Base-by-base conservation (phyloP, 768 basidiomycete genomes). In the Rhodosporidiobolus sp. region DNA sequence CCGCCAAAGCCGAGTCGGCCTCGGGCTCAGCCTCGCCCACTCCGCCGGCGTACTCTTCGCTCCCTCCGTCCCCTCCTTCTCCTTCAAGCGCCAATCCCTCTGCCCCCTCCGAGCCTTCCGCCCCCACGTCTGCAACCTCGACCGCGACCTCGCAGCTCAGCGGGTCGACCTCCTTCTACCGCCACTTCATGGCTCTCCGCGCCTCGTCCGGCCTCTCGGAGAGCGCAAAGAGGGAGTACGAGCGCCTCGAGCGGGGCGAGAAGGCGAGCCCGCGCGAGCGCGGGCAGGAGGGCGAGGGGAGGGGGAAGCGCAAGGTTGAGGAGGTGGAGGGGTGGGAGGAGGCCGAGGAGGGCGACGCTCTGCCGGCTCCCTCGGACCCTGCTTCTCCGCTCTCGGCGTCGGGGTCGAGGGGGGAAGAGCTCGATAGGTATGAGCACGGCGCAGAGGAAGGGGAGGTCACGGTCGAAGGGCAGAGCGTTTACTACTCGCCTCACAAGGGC, bases 111-210 rank as follows among this genome's bases (percentile, higher is more conserved):
- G n/a, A n/a, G 3, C 26, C 26, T 3, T 22, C 62, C 48, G 48
- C 24, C 48, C 9, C 48, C 48, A 17, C 48, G 5, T 49, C 59
- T 38, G 3, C 35, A 16, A 1, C 20, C 50, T 12, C 48, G 0
- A 3, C 59, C 49, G 3, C 57, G 2, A 22, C 34, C 24, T 0
- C 46, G 4, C 22, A 9, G 26, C 0, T 9, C 5, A 43, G 46
- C 6, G 24, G 28, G n/a, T n/a, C n/a, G n/a, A 50, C 56, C 38
- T 72, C 74, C 4, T 76, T 76, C 65, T 72, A 72, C 38, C 63
- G 71, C 35, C 48, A 46, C 43, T 76, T 72, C 50, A 62, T 76
- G 63, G 34, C 64, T 19, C 34, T 50, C 1, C 50, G 74, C 5
- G 69, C 71, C 1, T n/a, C 22, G 26, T 26, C 53, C 17, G 66